These are phyloP conservation scores for Alternaria sp. DNA, from an alignment of 2,329 filamentous ascomycete genomes.

Conservation along the genomic window DNA sequence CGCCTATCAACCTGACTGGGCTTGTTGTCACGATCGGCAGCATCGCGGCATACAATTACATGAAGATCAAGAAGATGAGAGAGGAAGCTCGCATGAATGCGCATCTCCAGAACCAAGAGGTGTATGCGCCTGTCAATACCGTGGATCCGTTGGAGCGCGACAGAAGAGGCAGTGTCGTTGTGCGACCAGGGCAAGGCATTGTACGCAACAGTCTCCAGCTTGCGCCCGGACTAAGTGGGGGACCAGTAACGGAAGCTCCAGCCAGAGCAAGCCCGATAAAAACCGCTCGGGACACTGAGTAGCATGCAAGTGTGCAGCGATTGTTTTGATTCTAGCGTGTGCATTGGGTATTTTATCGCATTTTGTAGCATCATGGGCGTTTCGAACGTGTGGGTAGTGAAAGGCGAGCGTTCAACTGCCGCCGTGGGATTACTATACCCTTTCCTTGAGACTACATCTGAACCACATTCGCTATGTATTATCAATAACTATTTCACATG, in stretches of 20 bases:
- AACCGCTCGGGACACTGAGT: conserved; percentile 57
- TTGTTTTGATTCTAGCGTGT: conserved; percentile 6
- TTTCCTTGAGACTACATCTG: conserved; percentile 2
- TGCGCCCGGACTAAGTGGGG: conserved; percentile 33
- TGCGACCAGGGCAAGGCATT: conserved; percentile 35
- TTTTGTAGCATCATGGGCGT: conserved; percentile 24
- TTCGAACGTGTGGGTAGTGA: conserved; percentile 1
- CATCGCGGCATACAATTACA: conserved; percentile 90
- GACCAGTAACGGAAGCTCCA: conserved; percentile 33
- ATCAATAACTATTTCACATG: conserved; percentile 6
- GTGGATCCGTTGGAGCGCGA: conserved; percentile 39
- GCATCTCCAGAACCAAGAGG: conserved; percentile 51
- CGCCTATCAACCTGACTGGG: conserved; percentile 84
- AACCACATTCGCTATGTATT: conserved; percentile 15
- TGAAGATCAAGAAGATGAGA: conserved; percentile 92
- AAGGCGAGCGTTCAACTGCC: not conserved
- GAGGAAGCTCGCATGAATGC: conserved; percentile 69
- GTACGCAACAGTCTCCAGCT: conserved; percentile 51
- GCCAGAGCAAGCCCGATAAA: conserved; percentile 53
- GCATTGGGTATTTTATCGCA: conserved; percentile 8
- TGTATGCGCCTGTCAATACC: conserved; percentile 48
- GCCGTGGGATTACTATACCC: conserved; percentile 5
- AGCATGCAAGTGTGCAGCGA: conserved; percentile 12
- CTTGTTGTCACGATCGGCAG: conserved; percentile 87
- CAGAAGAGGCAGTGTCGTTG: conserved; percentile 25